phyloP scores from a whole-genome alignment of 345 rosid species.

The Corchorus olitorius region DNA sequence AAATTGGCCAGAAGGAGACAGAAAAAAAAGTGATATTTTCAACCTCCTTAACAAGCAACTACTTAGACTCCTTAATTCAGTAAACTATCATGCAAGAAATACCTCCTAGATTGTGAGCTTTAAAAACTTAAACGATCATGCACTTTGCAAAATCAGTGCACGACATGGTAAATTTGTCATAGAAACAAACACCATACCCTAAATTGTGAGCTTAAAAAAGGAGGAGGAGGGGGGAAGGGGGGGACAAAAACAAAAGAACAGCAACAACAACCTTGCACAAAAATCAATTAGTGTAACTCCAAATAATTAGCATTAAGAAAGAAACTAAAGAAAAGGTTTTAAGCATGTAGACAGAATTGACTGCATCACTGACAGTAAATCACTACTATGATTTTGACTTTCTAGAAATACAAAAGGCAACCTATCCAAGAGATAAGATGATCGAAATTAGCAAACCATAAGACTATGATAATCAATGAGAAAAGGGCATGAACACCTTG shows the following conservation, averaged over 20 bases:
- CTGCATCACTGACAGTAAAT: background rate
- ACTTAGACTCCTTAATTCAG: background rate
- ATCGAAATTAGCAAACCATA: background rate
- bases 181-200: background rate
- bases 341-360: background rate
- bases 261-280: constrained; percentile 7
- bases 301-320: background rate
- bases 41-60: constrained; percentile 6
- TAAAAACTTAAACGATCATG: background rate
- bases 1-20: background rate
- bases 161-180: background rate
- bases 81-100: background rate
- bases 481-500: constrained; percentile 54
- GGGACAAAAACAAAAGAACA: too few species aligned
- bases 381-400: background rate
- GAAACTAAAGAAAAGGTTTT: background rate
- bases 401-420: background rate
- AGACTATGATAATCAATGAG: background rate
- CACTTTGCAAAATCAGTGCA: constrained; percentile 6
- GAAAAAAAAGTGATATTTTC: background rate
- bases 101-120: background rate
- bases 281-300: background rate
- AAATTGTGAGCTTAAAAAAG: background rate
- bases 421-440: background rate
- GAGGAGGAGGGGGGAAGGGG: too few species aligned